These are phyloP conservation scores for Syzygium oleosum DNA, from an alignment of 345 rosid species.

Conservation along the genomic window DNA sequence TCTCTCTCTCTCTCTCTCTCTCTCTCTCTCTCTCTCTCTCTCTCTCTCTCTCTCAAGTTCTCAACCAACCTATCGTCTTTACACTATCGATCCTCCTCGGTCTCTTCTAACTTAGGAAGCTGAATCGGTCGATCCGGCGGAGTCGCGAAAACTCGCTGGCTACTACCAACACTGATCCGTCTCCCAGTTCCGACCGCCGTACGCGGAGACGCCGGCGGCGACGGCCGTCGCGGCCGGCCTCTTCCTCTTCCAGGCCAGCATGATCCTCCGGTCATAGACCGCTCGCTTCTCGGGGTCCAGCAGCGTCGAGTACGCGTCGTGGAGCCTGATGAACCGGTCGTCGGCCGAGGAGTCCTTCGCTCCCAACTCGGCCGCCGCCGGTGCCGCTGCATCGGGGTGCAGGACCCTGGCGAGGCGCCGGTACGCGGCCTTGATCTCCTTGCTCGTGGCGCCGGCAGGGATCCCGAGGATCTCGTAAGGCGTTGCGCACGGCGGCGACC, in stretches of 20 bases:
- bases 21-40: neutral
- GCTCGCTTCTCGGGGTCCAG: constrained; percentile 58
- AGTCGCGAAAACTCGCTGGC: neutral
- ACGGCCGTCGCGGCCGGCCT: constrained; percentile 8
- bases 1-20: neutral
- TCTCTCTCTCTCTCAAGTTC: neutral
- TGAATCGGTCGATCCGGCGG: neutral
- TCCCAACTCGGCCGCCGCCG: neutral
- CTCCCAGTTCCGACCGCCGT: constrained; percentile 42
- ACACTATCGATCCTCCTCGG: neutral
- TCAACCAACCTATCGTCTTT: neutral
- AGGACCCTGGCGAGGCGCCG: constrained; percentile 43
- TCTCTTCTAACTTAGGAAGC: neutral
- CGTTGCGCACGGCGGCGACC: constrained; percentile 7
- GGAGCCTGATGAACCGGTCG: constrained; percentile 35
- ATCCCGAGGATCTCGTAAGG: constrained; percentile 55
- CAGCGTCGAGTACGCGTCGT: constrained; percentile 58
- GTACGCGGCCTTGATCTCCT: constrained; percentile 63
- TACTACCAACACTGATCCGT: constrained; percentile 72
- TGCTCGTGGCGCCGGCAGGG: constrained; percentile 37
- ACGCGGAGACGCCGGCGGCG: constrained; percentile 7
- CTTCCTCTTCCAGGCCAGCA: constrained; percentile 10
- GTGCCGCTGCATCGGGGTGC: constrained; percentile 50
- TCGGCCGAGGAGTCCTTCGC: neutral
- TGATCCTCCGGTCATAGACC: constrained; percentile 36